Evolutionary conservation across 306 rosid species (phyloP).

Genomic region (Elaeagnus macrophylla): DNA sequence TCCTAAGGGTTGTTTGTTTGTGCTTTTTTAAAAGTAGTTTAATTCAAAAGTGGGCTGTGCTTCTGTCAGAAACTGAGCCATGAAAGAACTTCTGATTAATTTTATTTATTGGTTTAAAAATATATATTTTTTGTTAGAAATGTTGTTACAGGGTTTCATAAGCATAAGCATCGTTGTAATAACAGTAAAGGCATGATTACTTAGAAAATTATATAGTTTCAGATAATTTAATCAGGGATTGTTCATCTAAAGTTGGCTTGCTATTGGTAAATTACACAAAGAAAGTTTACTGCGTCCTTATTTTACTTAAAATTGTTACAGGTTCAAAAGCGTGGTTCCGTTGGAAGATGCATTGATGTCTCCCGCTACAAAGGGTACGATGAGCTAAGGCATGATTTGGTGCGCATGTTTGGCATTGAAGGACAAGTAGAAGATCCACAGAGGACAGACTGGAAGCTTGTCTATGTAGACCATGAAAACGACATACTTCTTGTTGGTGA

Average conservation of each 20-base stretch:
- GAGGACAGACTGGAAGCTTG: slow-evolving; percentile 93
- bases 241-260: too few relatives aligned
- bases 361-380: slow-evolving; percentile 84
- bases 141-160: too few relatives aligned
- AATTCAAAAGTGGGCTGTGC: too few relatives aligned
- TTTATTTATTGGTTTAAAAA: too few relatives aligned
- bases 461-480: slow-evolving; percentile 92
- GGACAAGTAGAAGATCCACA: slow-evolving; percentile 94
- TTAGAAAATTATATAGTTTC: too few relatives aligned
- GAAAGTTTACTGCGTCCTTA: background rate
- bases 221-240: too few relatives aligned
- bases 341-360: slow-evolving; percentile 93
- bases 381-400: slow-evolving; percentile 80
- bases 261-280: too few relatives aligned
- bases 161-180: too few relatives aligned
- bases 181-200: too few relatives aligned
- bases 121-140: too few relatives aligned
- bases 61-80: too few relatives aligned
- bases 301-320: slow-evolving; percentile 21
- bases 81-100: too few relatives aligned
- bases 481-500: slow-evolving; percentile 99
- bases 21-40: background rate
- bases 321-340: slow-evolving; percentile 99
- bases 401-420: slow-evolving; percentile 96
- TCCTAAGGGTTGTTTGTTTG: slow-evolving; percentile 4